These are phyloP conservation scores for Trametes meyenii DNA, from an alignment of 768 basidiomycete species.

Conservation along the genomic window DNA sequence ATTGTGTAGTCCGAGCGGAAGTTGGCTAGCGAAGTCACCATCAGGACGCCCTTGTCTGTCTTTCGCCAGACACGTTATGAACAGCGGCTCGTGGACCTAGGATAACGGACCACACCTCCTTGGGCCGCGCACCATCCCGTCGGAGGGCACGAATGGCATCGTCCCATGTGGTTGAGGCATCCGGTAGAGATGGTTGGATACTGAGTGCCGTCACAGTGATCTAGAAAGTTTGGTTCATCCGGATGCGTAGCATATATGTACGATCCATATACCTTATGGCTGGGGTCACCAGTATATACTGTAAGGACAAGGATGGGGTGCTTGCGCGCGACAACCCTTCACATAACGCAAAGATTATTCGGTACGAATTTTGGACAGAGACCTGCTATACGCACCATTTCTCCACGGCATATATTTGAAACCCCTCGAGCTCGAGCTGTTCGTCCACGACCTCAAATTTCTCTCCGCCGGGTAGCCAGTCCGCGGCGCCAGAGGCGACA, in stretches of 20 bases:
- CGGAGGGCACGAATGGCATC: slow-evolving; percentile 61
- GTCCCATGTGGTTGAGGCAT: slow-evolving; percentile 61
- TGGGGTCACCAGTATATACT: slow-evolving; percentile 77
- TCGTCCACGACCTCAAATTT: slow-evolving; percentile 54
- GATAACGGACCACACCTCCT: slow-evolving; percentile 46
- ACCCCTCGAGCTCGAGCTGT: slow-evolving; percentile 56
- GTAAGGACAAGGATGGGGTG: slow-evolving; percentile 62
- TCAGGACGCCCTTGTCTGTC: slow-evolving; percentile 69
- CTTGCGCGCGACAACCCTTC: slow-evolving; percentile 69
- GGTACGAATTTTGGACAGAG: not conserved
- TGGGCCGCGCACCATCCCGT: slow-evolving; percentile 74
- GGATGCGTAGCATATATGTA: not conserved
- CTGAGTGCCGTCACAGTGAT: slow-evolving; percentile 61
- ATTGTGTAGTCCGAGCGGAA: slow-evolving; percentile 89
- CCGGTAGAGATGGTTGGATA: slow-evolving; percentile 46
- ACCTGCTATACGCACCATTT: slow-evolving; percentile 58
- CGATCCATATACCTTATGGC: slow-evolving; percentile 52
- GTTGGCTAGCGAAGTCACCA: slow-evolving; percentile 84
- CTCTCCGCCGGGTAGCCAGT: slow-evolving; percentile 48
- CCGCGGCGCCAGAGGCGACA: slow-evolving; percentile 17
- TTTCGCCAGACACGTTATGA: slow-evolving; percentile 29
- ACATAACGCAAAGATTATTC: not conserved
- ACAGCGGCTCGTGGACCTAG: not conserved
- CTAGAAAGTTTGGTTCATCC: slow-evolving; percentile 37
- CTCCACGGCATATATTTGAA: slow-evolving; percentile 86